Conservation (phyloP, 257 asterid genomes). For the Verbena officinalis region DNA sequence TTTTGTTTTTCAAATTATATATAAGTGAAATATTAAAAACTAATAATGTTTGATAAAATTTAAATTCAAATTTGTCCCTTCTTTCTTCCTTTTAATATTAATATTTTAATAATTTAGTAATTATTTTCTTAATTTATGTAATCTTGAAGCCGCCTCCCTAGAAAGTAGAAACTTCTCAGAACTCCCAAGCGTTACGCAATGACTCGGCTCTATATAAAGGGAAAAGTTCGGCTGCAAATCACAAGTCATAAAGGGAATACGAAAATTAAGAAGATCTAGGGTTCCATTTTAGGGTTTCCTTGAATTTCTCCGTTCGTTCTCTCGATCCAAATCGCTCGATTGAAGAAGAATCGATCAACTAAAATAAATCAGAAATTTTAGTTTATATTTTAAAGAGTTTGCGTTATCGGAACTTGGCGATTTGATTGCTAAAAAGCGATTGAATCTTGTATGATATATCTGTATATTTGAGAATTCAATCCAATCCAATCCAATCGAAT, state of each 20-base stretch:
- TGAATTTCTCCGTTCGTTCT: background rate
- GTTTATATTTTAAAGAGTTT: background rate
- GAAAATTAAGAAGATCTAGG: conserved; percentile 27
- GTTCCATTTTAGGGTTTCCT: conserved; percentile 29
- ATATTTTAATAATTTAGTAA: too few species aligned
- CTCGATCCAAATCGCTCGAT: background rate
- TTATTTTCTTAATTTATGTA: too few species aligned
- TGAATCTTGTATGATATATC: conserved; percentile 26
- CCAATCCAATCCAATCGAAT: too few species aligned
- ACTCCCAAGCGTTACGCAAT: background rate
- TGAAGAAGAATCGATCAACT: conserved; percentile 6
- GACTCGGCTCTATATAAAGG: background rate
- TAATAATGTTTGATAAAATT: too few species aligned
- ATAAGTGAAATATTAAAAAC: too few species aligned
- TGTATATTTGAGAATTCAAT: conserved; percentile 36
- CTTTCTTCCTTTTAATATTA: too few species aligned
- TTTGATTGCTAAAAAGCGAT: conserved; percentile 22
- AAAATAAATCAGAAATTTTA: background rate
- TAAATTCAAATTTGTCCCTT: too few species aligned
- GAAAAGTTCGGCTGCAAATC: background rate
- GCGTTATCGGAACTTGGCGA: conserved; percentile 10
- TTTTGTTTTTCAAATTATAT: too few species aligned
- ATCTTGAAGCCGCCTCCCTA: too few species aligned
- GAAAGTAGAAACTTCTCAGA: too few species aligned
- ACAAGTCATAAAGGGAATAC: background rate